These are phyloP conservation scores for Lasiosphaeria miniovina DNA, from an alignment of 495 filamentous ascomycete genomes.

Conservation along the genomic window DNA sequence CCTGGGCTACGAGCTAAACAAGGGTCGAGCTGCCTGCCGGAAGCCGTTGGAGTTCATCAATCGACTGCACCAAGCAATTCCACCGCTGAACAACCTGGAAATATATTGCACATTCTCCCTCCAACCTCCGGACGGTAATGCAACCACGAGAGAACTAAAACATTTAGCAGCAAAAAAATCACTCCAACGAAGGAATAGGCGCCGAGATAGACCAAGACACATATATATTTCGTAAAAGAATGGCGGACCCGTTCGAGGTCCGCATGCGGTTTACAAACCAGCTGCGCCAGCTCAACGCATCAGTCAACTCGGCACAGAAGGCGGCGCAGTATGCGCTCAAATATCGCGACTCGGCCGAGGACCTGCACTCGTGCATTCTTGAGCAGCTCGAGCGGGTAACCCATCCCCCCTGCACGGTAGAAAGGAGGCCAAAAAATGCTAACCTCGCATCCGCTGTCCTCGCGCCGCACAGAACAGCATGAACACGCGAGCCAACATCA, in stretches of 20 bases:
- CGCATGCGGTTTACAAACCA: constrained; percentile 92
- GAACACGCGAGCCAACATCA: constrained; percentile 97
- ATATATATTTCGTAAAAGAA: constrained; percentile 26
- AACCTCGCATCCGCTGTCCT: constrained; percentile 1
- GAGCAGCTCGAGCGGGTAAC: constrained; percentile 85
- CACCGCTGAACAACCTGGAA: too few species aligned
- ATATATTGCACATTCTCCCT: too few species aligned
- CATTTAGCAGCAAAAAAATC: background rate
- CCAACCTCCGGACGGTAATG: too few species aligned
- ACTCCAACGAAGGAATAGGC: background rate
- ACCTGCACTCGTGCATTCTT: constrained; percentile 93
- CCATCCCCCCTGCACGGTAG: background rate
- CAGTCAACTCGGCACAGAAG: constrained; percentile 82
- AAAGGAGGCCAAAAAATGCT: background rate
- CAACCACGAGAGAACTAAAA: background rate
- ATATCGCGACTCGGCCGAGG: constrained; percentile 88
- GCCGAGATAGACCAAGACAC: constrained; percentile 1
- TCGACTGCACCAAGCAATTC: too few species aligned
- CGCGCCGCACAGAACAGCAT: constrained; percentile 65
- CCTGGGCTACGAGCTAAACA: too few species aligned
- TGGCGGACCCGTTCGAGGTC: constrained; percentile 97
- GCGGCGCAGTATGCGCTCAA: constrained; percentile 93
- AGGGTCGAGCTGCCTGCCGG: too few species aligned
- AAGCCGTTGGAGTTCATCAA: too few species aligned
- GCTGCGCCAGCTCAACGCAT: constrained; percentile 84